Conservation (phyloP, 345 rosid species). For the Salix dunnii region DNA sequence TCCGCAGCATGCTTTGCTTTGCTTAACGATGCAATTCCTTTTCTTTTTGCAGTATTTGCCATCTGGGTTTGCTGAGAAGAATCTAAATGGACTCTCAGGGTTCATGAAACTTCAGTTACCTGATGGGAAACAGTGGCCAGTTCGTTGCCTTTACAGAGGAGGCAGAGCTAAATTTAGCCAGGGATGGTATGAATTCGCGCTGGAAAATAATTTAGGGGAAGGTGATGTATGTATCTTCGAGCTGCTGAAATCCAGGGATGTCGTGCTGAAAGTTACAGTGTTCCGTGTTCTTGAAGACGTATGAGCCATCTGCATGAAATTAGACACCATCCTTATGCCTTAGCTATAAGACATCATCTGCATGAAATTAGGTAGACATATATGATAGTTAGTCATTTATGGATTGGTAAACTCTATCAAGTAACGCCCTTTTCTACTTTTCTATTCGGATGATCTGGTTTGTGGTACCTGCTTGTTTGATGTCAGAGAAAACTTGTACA, state of each 20-base stretch:
- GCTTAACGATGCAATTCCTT: neutral
- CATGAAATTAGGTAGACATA: constrained; percentile 13
- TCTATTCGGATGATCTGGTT: constrained; percentile 16
- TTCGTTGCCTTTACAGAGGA: constrained; percentile 79
- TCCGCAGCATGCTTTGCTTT: neutral
- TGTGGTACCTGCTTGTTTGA: constrained; percentile 15
- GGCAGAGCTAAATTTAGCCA: constrained; percentile 83
- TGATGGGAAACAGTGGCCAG: constrained; percentile 83
- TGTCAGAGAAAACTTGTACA: constrained; percentile 26
- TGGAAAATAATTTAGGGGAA: constrained; percentile 80
- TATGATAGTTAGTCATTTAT: constrained; percentile 16
- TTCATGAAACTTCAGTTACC: constrained; percentile 73
- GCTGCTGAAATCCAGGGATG: constrained; percentile 62
- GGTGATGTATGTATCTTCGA: constrained; percentile 87
- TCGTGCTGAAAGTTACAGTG: constrained; percentile 75
- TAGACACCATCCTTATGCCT: constrained; percentile 10
- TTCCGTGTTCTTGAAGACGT: constrained; percentile 48
- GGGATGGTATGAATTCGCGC: constrained; percentile 89
- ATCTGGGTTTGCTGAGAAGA: constrained; percentile 79
- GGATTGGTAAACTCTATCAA: constrained; percentile 16
- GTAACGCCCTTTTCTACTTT: neutral
- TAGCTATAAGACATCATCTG: constrained; percentile 9
- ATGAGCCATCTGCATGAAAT: constrained; percentile 19
- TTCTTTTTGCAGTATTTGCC: constrained; percentile 63
- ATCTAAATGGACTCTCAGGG: constrained; percentile 75